Conservation (phyloP, 129 eudicot species). For the Tagetes erecta region DNA sequence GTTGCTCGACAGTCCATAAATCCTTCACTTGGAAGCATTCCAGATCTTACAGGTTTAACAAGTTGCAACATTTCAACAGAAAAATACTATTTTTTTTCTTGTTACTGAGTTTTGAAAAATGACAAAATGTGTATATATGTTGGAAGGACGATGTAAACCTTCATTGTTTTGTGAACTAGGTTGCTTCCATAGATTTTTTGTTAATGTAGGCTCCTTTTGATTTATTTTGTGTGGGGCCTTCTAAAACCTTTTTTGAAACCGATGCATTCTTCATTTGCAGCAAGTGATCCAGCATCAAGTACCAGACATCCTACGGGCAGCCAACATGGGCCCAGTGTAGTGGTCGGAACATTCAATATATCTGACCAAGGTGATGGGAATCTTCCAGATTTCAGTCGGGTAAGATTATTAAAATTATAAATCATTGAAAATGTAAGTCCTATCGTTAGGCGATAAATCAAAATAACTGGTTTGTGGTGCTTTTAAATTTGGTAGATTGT, state of each 20-base stretch:
- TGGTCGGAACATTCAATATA: constrained; percentile 76
- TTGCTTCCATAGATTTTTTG: neutral
- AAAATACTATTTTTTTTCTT: neutral
- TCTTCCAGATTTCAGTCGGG: constrained; percentile 80
- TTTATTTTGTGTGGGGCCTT: neutral
- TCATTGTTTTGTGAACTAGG: constrained; percentile 1
- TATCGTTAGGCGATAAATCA: neutral
- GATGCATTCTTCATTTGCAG: constrained; percentile 39
- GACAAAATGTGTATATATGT: neutral
- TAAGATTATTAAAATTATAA: constrained; percentile 31
- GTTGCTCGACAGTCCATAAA: constrained; percentile 81
- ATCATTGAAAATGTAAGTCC: neutral
- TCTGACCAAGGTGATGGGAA: constrained; percentile 82
- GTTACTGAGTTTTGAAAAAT: neutral
- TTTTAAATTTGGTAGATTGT: constrained; percentile 54
- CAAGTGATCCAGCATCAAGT: constrained; percentile 62
- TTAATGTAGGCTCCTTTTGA: neutral
- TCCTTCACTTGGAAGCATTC: constrained; percentile 43
- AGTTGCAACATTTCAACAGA: constrained; percentile 3
- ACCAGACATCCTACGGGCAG: constrained; percentile 40
- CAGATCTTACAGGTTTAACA: constrained; percentile 62
- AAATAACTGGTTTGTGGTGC: constrained; percentile 12
- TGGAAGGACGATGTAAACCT: neutral
- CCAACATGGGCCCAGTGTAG: constrained; percentile 59
- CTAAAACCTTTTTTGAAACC: neutral